Percentiles rank a stretch among this genome's conserved stretches.
These are phyloP conservation scores for Suillus tomentosus DNA, from an alignment of 768 basidiomycete species.

Conservation along the genomic window DNA sequence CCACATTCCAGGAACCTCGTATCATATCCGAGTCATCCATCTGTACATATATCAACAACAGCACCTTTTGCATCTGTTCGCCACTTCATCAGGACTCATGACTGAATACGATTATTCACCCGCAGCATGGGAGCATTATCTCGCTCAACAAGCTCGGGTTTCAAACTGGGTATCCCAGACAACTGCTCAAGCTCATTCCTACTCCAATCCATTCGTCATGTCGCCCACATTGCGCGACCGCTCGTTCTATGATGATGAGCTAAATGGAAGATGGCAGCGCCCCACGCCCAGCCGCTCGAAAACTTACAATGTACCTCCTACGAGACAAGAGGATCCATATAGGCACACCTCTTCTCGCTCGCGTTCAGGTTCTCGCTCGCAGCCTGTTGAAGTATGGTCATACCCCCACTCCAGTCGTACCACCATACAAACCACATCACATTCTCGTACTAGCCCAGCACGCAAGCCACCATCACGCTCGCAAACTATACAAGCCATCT, in stretches of 20 bases:
- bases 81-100: conserved; percentile 34
- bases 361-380: conserved; percentile 27
- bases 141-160: conserved; percentile 50
- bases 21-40: conserved; percentile 2
- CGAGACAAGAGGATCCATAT: conserved; percentile 24
- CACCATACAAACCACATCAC: conserved; percentile 27
- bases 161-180: conserved; percentile 54
- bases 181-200: conserved; percentile 26
- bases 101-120: conserved; percentile 66
- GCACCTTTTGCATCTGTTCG: conserved; percentile 14
- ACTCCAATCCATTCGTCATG: conserved; percentile 31
- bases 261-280: conserved; percentile 7
- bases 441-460: conserved; percentile 8
- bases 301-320: neutral
- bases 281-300: conserved; percentile 14
- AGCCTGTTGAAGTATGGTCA: conserved; percentile 18
- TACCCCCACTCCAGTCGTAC: conserved; percentile 19
- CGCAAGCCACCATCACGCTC: conserved; percentile 16
- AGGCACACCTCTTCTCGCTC: conserved; percentile 24
- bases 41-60: conserved; percentile 20
- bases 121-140: conserved; percentile 49
- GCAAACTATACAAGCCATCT: conserved; percentile 21
- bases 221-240: conserved; percentile 34
- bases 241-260: conserved; percentile 29
- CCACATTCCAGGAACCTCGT: conserved; percentile 2